Percentiles rank a stretch among this genome's conserved stretches.
Conservation (phyloP, 148 eudicot genomes). For the Amaranthus cruentus region DNA sequence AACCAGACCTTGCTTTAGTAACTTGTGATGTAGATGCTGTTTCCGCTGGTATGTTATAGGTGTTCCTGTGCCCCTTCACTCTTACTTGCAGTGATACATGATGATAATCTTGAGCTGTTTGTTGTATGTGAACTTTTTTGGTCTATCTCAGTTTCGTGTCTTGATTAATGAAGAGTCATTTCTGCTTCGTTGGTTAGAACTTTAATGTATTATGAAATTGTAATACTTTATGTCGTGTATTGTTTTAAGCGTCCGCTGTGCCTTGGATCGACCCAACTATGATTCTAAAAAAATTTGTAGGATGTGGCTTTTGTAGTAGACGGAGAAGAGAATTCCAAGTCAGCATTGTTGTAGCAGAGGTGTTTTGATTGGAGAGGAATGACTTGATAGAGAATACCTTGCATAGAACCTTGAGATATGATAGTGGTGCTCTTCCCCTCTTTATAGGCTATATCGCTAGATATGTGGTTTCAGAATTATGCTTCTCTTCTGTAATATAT, state of each 20-base stretch:
- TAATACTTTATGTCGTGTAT: too few relatives aligned
- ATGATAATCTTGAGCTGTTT: background rate
- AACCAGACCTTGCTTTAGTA: constrained; percentile 95
- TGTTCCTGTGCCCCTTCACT: constrained; percentile 3
- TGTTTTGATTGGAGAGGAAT: background rate
- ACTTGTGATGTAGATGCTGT: constrained; percentile 88
- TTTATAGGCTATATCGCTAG: background rate
- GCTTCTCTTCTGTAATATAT: background rate
- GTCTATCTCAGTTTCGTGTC: too few relatives aligned
- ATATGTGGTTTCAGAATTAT: background rate
- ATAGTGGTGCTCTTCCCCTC: background rate
- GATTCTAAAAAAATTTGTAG: too few relatives aligned
- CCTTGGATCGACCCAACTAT: too few relatives aligned
- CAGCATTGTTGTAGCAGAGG: too few relatives aligned
- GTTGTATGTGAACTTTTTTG: background rate
- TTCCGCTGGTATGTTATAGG: constrained; percentile 56
- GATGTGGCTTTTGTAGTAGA: too few relatives aligned
- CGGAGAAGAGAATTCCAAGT: too few relatives aligned
- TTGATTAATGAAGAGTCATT: too few relatives aligned
- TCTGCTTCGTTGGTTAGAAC: too few relatives aligned
- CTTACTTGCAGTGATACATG: background rate
- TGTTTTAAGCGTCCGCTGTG: too few relatives aligned
- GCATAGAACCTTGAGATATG: background rate
- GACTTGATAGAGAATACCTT: background rate
- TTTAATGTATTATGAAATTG: too few relatives aligned